Conservation (phyloP, 2,329 filamentous ascomycete species). For the Aspergillus neoniger region DNA sequence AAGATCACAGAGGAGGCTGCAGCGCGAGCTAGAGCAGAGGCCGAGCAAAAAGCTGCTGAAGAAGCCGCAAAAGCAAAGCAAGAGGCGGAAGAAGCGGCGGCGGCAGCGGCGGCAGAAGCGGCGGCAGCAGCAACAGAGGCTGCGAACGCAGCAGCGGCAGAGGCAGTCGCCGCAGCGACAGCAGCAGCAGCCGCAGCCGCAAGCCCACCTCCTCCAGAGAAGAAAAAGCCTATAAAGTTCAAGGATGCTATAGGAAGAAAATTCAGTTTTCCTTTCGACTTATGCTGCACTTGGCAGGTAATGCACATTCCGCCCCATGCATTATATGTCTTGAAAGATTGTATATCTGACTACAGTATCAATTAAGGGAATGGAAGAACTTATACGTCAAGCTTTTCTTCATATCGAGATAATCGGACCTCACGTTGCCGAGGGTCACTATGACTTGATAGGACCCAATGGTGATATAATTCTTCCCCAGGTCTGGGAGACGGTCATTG, state of each 20-base stretch:
- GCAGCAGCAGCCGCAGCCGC: constrained; percentile 37
- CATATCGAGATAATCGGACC: constrained; percentile 76
- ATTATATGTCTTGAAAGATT: not conserved
- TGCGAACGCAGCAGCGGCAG: constrained; percentile 39
- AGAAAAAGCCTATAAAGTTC: constrained; percentile 78
- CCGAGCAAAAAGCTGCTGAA: constrained; percentile 48
- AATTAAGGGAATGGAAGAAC: constrained; percentile 75
- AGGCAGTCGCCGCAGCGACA: constrained; percentile 37
- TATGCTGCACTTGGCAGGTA: constrained; percentile 83
- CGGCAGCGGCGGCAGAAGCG: constrained; percentile 42
- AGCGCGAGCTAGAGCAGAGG: constrained; percentile 52
- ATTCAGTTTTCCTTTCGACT: constrained; percentile 85
- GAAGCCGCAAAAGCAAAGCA: constrained; percentile 51
- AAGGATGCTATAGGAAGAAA: constrained; percentile 90
- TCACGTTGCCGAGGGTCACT: constrained; percentile 75
- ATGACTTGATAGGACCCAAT: constrained; percentile 76
- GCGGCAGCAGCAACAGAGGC: constrained; percentile 41
- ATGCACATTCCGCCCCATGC: constrained; percentile 36
- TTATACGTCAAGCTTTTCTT: constrained; percentile 81
- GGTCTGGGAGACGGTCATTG: constrained; percentile 78
- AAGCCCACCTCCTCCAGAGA: constrained; percentile 51
- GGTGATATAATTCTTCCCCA: constrained; percentile 80
- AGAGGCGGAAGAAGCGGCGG: constrained; percentile 46
- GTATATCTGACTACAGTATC: constrained; percentile 10
- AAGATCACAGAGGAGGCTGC: constrained; percentile 47